phyloP scores from a whole-genome alignment of 768 basidiomycete genomes.

The Lactifluus pinguis region DNA sequence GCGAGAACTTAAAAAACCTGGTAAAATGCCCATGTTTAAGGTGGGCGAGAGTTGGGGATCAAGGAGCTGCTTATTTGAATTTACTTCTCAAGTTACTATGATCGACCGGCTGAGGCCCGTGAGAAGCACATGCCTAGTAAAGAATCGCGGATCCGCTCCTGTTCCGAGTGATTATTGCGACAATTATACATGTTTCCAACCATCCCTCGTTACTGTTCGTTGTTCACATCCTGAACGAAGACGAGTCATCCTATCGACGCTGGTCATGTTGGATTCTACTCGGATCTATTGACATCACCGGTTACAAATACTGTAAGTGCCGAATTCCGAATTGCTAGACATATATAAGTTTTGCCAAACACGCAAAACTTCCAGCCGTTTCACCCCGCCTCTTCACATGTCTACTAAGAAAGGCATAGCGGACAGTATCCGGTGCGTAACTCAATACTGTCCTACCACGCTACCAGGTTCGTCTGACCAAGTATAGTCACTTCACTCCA shows the following conservation, averaged over 20 bases:
- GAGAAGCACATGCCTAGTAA: too few species aligned
- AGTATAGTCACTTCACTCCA: constrained; percentile 40
- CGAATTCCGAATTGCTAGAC: constrained; percentile 8
- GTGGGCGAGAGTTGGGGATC: not conserved
- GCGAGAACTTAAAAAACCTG: not conserved
- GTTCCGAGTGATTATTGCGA: too few species aligned
- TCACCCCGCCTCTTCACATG: not conserved
- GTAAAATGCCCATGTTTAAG: constrained; percentile 1
- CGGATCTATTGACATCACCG: too few species aligned
- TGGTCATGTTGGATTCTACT: not conserved
- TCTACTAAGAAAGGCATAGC: constrained; percentile 25
- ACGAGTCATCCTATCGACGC: too few species aligned
- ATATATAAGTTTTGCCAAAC: not conserved
- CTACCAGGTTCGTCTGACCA: not conserved
- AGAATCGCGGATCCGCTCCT: too few species aligned
- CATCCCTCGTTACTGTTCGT: too few species aligned
- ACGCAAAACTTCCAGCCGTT: not conserved
- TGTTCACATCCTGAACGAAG: too few species aligned
- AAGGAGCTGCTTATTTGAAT: too few species aligned
- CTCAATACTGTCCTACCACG: not conserved
- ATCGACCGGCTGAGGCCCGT: too few species aligned
- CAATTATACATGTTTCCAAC: too few species aligned
- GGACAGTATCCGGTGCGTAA: constrained; percentile 29
- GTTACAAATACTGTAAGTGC: not conserved
- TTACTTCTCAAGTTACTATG: too few species aligned